Evolutionary conservation across 1,284 basidiomycete genomes (phyloP).

Genomic region (Bondarzewia mesenterica): DNA sequence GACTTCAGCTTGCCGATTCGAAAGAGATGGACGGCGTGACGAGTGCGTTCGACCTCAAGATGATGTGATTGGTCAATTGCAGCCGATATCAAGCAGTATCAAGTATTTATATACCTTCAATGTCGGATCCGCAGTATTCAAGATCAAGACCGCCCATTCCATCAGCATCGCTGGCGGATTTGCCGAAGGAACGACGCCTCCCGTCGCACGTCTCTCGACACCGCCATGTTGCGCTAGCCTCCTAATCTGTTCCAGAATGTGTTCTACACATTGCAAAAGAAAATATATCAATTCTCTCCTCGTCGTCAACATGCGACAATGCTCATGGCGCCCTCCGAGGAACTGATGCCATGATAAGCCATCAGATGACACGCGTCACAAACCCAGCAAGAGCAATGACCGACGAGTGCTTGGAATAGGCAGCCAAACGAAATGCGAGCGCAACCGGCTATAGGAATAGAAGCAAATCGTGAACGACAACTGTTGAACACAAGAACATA

Average conservation of each 20-base stretch:
- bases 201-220: too few species aligned
- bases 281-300: too few species aligned
- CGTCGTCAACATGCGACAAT: background rate
- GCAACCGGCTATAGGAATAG: too few species aligned
- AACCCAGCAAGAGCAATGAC: too few species aligned
- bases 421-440: too few species aligned
- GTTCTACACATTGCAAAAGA: too few species aligned
- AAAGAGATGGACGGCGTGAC: conserved; percentile 62
- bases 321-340: background rate
- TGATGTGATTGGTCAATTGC: too few species aligned
- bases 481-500: background rate
- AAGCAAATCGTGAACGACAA: too few species aligned
- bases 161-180: conserved; percentile 56
- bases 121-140: conserved; percentile 66
- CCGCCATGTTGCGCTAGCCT: too few species aligned
- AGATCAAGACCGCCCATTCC: conserved; percentile 69
- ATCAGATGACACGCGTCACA: background rate
- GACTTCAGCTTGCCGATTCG: conserved; percentile 59
- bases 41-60: conserved; percentile 58
- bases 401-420: too few species aligned
- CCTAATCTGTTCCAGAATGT: too few species aligned
- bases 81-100: conserved; percentile 3
- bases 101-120: conserved; percentile 40
- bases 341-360: background rate
- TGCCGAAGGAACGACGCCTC: conserved; percentile 36